phyloP scores from a whole-genome alignment of 331 rosid species.

The Rhamnella rubrinervis region DNA sequence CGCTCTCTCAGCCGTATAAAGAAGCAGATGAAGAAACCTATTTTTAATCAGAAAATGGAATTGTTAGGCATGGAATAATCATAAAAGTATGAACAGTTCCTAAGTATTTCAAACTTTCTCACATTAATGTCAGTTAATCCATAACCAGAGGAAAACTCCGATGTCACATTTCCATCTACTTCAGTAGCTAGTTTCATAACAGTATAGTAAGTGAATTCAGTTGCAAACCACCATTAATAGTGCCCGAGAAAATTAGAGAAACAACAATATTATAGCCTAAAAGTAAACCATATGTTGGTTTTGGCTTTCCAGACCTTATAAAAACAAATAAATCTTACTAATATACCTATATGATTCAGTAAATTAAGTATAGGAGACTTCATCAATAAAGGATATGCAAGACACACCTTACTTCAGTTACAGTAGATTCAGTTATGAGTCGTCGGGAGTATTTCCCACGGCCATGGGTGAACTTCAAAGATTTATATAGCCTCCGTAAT shows the following conservation, averaged over 20 bases:
- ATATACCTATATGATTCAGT: too few relatives aligned
- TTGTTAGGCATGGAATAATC: too few relatives aligned
- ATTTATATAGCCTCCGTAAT: constrained; percentile 79
- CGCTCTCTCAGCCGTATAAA: constrained; percentile 91
- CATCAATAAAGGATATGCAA: not conserved
- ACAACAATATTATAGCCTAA: too few relatives aligned
- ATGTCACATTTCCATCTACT: too few relatives aligned
- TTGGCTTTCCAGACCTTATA: not conserved
- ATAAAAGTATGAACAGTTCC: too few relatives aligned
- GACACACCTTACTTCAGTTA: constrained; percentile 75
- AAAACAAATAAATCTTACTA: not conserved
- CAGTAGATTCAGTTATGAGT: constrained; percentile 58
- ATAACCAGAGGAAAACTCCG: not conserved
- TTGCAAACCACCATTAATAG: too few relatives aligned
- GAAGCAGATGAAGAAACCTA: constrained; percentile 88
- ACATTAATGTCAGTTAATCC: not conserved
- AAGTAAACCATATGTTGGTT: not conserved
- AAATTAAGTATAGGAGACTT: not conserved
- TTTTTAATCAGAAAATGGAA: constrained; percentile 29
- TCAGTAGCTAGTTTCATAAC: not conserved
- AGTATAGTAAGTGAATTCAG: not conserved
- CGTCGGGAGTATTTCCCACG: constrained; percentile 73
- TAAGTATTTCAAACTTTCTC: not conserved
- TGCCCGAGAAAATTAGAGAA: too few relatives aligned
- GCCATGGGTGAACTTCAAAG: constrained; percentile 89